These are phyloP conservation scores for Ceratobasidium sp. DNA, from an alignment of 1,284 basidiomycete species.

Conservation along the genomic window DNA sequence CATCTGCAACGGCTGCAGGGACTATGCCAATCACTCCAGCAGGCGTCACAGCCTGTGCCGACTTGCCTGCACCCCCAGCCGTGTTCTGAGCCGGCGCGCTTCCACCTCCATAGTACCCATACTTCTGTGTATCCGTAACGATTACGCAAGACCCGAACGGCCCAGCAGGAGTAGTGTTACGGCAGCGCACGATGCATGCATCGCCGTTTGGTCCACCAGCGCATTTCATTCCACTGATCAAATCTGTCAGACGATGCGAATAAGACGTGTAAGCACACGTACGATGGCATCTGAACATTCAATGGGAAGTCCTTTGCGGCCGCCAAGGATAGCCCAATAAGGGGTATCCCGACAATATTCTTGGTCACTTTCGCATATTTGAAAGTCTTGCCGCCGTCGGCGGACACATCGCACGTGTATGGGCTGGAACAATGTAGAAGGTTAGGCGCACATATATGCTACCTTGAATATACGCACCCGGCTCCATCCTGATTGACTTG, in stretches of 20 bases:
- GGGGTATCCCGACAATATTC: conserved; percentile 51
- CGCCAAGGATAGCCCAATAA: conserved; percentile 49
- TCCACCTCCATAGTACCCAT: background rate
- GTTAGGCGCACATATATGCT: background rate
- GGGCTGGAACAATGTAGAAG: background rate
- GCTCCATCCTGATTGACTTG: conserved; percentile 40
- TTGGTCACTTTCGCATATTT: conserved; percentile 49
- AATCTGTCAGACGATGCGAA: background rate
- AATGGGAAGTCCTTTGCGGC: conserved; percentile 52
- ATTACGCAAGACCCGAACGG: conserved; percentile 40
- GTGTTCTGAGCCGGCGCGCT: background rate
- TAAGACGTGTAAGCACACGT: conserved; percentile 16
- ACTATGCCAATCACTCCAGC: background rate
- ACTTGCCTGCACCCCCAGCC: background rate
- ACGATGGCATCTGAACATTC: conserved; percentile 50
- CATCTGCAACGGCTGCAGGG: conserved; percentile 17
- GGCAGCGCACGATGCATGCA: conserved; percentile 42
- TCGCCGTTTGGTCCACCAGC: conserved; percentile 41
- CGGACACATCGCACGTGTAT: conserved; percentile 39
- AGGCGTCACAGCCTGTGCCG: background rate
- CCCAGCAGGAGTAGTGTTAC: conserved; percentile 43
- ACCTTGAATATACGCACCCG: conserved; percentile 7
- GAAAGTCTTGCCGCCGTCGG: conserved; percentile 51
- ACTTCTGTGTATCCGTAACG: conserved; percentile 10
- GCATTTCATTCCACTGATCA: conserved; percentile 32